Evolutionary conservation across 768 basidiomycete species (phyloP), one percentile per base, ranked within the genome.

Genomic region (Chalciporus chontae): DNA sequence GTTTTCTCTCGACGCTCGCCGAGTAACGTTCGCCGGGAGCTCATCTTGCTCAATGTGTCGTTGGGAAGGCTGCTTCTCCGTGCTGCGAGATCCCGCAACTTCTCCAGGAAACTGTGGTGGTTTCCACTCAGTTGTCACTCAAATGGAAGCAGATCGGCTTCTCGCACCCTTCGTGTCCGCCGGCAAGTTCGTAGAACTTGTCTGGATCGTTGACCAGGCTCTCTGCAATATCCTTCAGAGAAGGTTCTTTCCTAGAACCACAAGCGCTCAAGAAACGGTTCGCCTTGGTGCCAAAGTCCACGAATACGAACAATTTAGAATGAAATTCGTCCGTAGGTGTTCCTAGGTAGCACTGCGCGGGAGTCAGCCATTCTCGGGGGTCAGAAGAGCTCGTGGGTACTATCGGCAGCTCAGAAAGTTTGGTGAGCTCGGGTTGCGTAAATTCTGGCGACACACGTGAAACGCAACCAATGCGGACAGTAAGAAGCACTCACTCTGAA

Each of bases 191-290:
- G 54, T 84, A 86, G 62, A 93, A 89, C 47, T 74, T 69, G 29
- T 70, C 71, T n/a, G 89, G 86, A 65, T 89, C 73, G 5, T 72
- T 72, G 15, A 92, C 62, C 19, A 90, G 66, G 47, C 81, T 83
- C 45, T 76, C 74, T 0, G 81, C 83, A 39, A 90, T 74, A 66
- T 91, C 90, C 50, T 89, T 84, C 4, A 90, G 78, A 43, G 79
- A 89, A 4, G 92, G 92, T 60, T 90, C 87, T 26, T 80, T 81
- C 58, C 81, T 84, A n/a, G 91, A 87, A 6, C 94, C 94, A 57
- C 89, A 89, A 4, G 87, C 83, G 43, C 76, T 77, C 27, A 97
- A 73, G 68, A 97, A 95, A 4, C 76, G 73, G 60, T 92, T 93
- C 24, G 85, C 93, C 10, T 75, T 71, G 3, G 74, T 61, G 1